Conservation (phyloP, 495 filamentous ascomycete species). For the Friedmanniomyces endolithicus region DNA sequence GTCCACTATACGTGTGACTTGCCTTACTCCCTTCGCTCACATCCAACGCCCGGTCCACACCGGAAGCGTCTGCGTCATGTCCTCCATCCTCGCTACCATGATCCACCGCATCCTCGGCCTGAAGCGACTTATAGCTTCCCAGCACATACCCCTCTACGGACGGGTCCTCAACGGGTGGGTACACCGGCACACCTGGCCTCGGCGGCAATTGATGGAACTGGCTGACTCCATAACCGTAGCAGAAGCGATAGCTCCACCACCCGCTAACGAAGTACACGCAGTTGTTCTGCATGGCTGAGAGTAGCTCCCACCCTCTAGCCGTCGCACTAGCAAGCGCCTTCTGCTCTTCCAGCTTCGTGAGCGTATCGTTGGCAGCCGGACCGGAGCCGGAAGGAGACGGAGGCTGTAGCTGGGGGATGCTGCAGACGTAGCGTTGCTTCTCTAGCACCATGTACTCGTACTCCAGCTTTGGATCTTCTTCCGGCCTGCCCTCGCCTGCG, state of each 20-base stretch:
- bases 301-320: constrained; percentile 76
- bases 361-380: constrained; percentile 42
- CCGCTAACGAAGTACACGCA: constrained; percentile 86
- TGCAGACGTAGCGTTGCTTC: constrained; percentile 66
- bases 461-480: constrained; percentile 25
- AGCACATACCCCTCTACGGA: constrained; percentile 68
- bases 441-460: constrained; percentile 65
- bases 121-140: constrained; percentile 41
- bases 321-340: constrained; percentile 77
- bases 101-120: constrained; percentile 19
- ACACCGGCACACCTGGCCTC: constrained; percentile 50
- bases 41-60: constrained; percentile 26
- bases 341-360: constrained; percentile 53
- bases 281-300: constrained; percentile 69
- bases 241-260: constrained; percentile 97
- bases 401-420: constrained; percentile 55
- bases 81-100: constrained; percentile 20
- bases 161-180: constrained; percentile 62
- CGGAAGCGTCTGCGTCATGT: constrained; percentile 27
- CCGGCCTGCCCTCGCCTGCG: constrained; percentile 1
- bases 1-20: constrained; percentile 6
- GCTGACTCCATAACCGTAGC: constrained; percentile 74
- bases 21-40: constrained; percentile 30
- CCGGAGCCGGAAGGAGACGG: constrained; percentile 31
- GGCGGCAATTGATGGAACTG: constrained; percentile 80